phyloP scores from a whole-genome alignment of 2,329 filamentous ascomycete genomes.

The Penicillium palitans region DNA sequence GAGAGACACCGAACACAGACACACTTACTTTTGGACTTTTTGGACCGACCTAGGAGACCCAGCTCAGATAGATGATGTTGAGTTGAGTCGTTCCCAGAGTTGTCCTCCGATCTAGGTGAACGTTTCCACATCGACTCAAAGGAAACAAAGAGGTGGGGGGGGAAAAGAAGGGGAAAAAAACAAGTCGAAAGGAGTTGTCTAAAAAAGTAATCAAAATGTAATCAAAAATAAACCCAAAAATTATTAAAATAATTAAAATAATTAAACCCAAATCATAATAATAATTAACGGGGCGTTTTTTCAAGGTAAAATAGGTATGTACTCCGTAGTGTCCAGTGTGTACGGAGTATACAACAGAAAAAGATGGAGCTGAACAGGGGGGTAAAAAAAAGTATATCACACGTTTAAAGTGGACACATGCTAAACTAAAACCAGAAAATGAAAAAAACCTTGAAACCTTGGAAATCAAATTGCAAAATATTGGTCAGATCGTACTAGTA shows the following conservation, averaged over 20 bases:
- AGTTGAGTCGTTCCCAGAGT: constrained; percentile 38
- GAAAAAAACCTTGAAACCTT: background rate
- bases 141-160: constrained; percentile 19
- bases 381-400: background rate
- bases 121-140: constrained; percentile 43
- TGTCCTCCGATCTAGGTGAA: constrained; percentile 42
- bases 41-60: constrained; percentile 39
- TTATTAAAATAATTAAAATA: background rate
- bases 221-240: background rate
- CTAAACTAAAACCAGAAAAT: background rate
- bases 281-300: background rate
- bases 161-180: constrained; percentile 6
- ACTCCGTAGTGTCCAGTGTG: no score
- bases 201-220: background rate
- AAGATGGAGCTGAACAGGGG: constrained; percentile 4
- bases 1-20: constrained; percentile 2
- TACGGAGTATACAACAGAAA: background rate
- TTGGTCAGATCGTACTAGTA: constrained; percentile 4
- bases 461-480: no score
- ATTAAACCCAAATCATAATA: background rate
- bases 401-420: background rate
- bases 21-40: constrained; percentile 31
- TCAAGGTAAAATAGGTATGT: background rate
- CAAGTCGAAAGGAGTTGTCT: constrained; percentile 10
- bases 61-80: constrained; percentile 35